A percentile compares a stretch with the other conserved stretches of the same genome.
phyloP scores from a whole-genome alignment of 75 land plant genomes.

The Pinus albicaulis region DNA sequence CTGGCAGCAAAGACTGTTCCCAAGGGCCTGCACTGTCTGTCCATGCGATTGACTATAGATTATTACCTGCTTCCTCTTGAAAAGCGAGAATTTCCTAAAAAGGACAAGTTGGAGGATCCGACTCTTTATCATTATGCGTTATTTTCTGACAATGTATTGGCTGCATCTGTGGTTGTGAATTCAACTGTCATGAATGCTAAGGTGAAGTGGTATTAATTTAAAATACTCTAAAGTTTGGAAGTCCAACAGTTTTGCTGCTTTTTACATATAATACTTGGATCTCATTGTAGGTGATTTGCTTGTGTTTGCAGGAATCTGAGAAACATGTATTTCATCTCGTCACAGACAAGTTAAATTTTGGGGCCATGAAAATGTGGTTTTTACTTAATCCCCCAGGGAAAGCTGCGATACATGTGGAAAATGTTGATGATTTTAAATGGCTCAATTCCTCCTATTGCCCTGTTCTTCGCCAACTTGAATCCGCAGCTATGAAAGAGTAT shows the following conservation, averaged over 20 bases:
- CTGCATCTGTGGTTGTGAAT: slow-evolving; percentile 85
- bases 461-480: slow-evolving; percentile 62
- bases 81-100: slow-evolving; percentile 55
- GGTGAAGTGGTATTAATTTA: slow-evolving; percentile 26
- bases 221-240: not conserved
- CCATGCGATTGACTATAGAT: slow-evolving; percentile 73
- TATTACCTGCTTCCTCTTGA: slow-evolving; percentile 65
- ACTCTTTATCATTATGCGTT: slow-evolving; percentile 77
- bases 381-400: slow-evolving; percentile 58
- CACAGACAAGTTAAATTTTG: slow-evolving; percentile 67
- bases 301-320: slow-evolving; percentile 47
- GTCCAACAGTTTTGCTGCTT: not conserved
- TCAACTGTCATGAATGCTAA: slow-evolving; percentile 76
- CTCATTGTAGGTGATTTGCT: not conserved
- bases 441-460: slow-evolving; percentile 70
- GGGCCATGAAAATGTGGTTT: slow-evolving; percentile 81
- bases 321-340: slow-evolving; percentile 75
- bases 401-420: slow-evolving; percentile 64
- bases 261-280: not conserved
- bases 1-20: slow-evolving; percentile 88
- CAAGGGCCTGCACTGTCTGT: slow-evolving; percentile 77
- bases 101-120: slow-evolving; percentile 68
- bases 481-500: slow-evolving; percentile 72
- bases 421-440: slow-evolving; percentile 72
- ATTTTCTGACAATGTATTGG: slow-evolving; percentile 87